phyloP scores from a whole-genome alignment of 257 asterid genomes.

The Solanum pennellii region DNA sequence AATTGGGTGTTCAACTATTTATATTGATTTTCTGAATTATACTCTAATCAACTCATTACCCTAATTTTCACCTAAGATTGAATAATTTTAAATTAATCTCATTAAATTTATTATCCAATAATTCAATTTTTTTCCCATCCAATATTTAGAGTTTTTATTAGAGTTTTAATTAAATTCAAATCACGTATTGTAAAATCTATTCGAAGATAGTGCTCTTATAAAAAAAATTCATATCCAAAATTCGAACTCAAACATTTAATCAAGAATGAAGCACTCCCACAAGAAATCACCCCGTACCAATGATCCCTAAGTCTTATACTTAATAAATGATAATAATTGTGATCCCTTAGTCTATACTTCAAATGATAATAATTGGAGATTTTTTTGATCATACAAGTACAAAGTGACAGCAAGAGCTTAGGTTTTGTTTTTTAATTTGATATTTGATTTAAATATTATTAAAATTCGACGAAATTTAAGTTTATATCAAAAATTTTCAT shows the following conservation, averaged over 20 bases:
- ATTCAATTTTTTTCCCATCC: not conserved
- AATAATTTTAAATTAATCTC: not conserved
- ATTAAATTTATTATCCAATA: not conserved
- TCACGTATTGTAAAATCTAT: rapidly evolving
- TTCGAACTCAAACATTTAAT: rapidly evolving
- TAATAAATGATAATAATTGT: no score
- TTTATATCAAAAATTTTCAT: no score
- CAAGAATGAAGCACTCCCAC: rapidly evolving
- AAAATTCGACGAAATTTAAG: no score
- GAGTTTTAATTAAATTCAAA: rapidly evolving
- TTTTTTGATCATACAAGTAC: not conserved
- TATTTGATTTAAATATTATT: no score
- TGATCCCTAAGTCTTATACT: not conserved
- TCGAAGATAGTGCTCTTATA: rapidly evolving
- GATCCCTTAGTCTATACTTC: not conserved
- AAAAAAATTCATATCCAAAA: no score
- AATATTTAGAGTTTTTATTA: no score
- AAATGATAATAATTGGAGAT: not conserved
- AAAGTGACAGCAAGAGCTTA: not conserved
- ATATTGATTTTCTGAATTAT: not conserved
- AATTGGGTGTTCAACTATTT: not conserved
- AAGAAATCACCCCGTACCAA: no score
- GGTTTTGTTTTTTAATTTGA: not conserved
- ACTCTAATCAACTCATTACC: not conserved
- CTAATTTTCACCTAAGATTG: not conserved